Evolutionary conservation across 768 basidiomycete species (phyloP), one percentile per base, ranked within the genome.

Genomic region (Lentinula guzmanii): DNA sequence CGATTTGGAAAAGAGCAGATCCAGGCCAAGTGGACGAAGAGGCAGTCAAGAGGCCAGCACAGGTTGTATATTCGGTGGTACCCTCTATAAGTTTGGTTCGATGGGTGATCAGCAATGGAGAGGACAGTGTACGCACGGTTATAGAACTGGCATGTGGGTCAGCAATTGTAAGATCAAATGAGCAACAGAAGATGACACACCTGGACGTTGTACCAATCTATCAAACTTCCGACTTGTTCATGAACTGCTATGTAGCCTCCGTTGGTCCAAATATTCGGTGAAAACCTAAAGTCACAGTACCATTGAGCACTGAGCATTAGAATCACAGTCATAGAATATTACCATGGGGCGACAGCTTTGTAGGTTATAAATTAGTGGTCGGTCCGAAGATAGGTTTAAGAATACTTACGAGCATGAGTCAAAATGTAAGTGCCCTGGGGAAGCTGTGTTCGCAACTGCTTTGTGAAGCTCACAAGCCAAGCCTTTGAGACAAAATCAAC

Each of bases 121-220:
- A 8, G 7, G 41, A 39, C 3, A 52, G 18, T 45, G 7, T 52
- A 70, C 78, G 64, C 63, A 79, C 78, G 78, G 62, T 81, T 79
- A 62, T 81, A 80, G 67, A 79, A 79, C 73, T 77, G 41, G 52
- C 58, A 42, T 53, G 5, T 52, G 57, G 43, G 50, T 28, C 62
- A 60, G 21, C 58, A 37, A 7, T 4, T 50, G 31, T 11, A 13
- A 7, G 5, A 35, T 9, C 9, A 10, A 15, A 39, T 2, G 8
- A 50, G 34, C 28, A 13, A 24, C 35, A 60, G 68, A 65, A 70
- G 60, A 69, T 70, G n/a, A 59, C 75, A 70, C 64, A 83, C 82
- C 75, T 85, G 77, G 52, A 79, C 66, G 61, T 83, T 82, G 67
- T 82, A 86, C 81, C 85, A 89, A 69, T 89, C 87, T 66, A 89